These are phyloP conservation scores for Boletellus ananiceps DNA, from an alignment of 768 basidiomycete genomes.

Conservation along the genomic window DNA sequence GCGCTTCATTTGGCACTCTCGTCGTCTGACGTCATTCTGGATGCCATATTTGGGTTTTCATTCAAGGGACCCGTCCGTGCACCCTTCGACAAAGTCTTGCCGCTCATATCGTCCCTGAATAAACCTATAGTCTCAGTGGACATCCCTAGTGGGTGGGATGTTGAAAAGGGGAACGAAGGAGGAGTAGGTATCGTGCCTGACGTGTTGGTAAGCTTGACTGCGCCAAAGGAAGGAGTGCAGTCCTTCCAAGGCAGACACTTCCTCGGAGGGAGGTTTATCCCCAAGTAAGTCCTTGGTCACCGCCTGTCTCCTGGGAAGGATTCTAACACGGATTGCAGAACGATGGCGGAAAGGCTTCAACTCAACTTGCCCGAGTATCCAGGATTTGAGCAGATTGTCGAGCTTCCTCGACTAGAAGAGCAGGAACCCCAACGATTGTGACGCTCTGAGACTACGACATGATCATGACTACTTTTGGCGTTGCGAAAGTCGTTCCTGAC, in stretches of 20 bases:
- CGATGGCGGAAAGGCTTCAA: constrained; percentile 65
- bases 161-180: constrained; percentile 67
- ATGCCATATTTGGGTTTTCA: constrained; percentile 97
- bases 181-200: constrained; percentile 61
- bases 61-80: constrained; percentile 87
- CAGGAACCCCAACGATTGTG: constrained; percentile 5
- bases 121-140: constrained; percentile 92
- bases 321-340: constrained; percentile 37
- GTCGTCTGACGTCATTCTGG: constrained; percentile 78
- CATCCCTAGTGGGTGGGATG: constrained; percentile 96
- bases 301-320: neutral
- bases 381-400: constrained; percentile 79
- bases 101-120: constrained; percentile 54
- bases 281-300: constrained; percentile 54
- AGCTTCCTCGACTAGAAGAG: constrained; percentile 39
- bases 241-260: constrained; percentile 81
- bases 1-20: constrained; percentile 47
- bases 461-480: too few species aligned
- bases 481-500: too few species aligned
- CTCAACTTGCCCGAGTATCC: constrained; percentile 83
- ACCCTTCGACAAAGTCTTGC: constrained; percentile 79
- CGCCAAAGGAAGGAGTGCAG: constrained; percentile 85
- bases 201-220: constrained; percentile 86
- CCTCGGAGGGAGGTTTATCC: constrained; percentile 90
- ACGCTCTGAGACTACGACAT: neutral